Percentiles rank a stretch among this genome's conserved stretches.
Evolutionary conservation across 1,139 yeast species (phyloP).

Genomic region (Lodderomyces jiufengensis): DNA sequence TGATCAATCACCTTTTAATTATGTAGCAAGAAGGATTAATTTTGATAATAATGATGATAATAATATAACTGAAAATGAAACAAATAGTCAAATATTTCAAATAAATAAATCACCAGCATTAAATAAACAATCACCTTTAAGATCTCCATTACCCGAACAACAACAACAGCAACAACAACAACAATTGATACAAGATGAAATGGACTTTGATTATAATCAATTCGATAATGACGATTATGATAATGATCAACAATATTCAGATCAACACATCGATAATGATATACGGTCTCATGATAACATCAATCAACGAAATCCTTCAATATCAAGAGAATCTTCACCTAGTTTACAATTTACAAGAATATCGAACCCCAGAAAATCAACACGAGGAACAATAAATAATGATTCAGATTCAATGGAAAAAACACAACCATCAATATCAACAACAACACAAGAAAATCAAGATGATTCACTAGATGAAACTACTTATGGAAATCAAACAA

Average conservation of each 20-base stretch:
- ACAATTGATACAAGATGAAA: neutral
- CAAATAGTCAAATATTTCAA: conserved; percentile 20
- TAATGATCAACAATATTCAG: neutral
- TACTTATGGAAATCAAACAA: neutral
- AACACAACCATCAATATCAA: neutral
- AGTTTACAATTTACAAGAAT: conserved; percentile 4
- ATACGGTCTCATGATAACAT: no score
- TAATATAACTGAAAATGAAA: conserved; percentile 25
- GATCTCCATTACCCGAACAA: conserved; percentile 31
- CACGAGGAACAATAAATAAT: conserved; percentile 2
- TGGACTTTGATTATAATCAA: conserved; percentile 9
- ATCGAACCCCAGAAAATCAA: conserved; percentile 7
- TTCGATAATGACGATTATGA: conserved; percentile 11
- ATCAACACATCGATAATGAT: neutral
- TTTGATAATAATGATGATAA: conserved; percentile 20
- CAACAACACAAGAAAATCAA: neutral
- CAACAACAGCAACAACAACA: neutral
- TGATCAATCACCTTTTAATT: conserved; percentile 10
- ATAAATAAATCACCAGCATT: conserved; percentile 25
- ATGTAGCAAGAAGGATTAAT: conserved; percentile 35
- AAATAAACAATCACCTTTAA: conserved; percentile 30
- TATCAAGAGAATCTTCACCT: no score
- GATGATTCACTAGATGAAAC: neutral
- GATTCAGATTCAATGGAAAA: conserved; percentile 3
- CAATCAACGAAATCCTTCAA: no score